Evolutionary conservation across 202 grass and related monocot species (phyloP).

Genomic region (Brachypodium distachyon): DNA sequence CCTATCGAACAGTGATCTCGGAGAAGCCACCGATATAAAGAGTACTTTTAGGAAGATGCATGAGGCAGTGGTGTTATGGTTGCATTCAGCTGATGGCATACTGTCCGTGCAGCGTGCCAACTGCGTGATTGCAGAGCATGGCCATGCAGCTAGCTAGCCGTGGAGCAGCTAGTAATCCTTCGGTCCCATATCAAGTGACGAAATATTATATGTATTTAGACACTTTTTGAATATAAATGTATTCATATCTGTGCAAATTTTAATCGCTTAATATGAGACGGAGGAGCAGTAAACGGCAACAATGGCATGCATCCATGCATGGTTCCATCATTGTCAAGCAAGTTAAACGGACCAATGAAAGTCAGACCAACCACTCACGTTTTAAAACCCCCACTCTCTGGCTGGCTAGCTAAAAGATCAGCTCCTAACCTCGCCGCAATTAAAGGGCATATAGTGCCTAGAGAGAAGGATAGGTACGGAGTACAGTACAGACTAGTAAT

Average conservation of each 20-base stretch:
- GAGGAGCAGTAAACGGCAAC: slow-evolving; percentile 5
- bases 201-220: no score
- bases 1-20: background rate
- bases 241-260: no score
- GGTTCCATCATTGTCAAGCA: slow-evolving; percentile 19
- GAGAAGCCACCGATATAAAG: background rate
- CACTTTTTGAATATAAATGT: no score
- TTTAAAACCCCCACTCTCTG: background rate
- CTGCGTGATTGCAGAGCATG: background rate
- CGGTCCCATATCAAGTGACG: no score
- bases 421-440: slow-evolving; percentile 35
- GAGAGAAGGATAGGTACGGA: no score
- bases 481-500: background rate
- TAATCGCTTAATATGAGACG: no score
- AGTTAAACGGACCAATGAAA: slow-evolving; percentile 20
- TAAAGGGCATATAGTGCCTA: slow-evolving; percentile 31
- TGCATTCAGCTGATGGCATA: slow-evolving; percentile 8
- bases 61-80: background rate
- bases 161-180: no score
- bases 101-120: background rate
- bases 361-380: slow-evolving; percentile 24
- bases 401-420: slow-evolving; percentile 44
- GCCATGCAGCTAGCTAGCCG: background rate
- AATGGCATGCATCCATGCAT: background rate
- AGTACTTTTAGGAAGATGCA: slow-evolving; percentile 13